These are phyloP conservation scores for Canariomyces notabilis DNA, from an alignment of 2,329 filamentous ascomycete species.

Conservation along the genomic window DNA sequence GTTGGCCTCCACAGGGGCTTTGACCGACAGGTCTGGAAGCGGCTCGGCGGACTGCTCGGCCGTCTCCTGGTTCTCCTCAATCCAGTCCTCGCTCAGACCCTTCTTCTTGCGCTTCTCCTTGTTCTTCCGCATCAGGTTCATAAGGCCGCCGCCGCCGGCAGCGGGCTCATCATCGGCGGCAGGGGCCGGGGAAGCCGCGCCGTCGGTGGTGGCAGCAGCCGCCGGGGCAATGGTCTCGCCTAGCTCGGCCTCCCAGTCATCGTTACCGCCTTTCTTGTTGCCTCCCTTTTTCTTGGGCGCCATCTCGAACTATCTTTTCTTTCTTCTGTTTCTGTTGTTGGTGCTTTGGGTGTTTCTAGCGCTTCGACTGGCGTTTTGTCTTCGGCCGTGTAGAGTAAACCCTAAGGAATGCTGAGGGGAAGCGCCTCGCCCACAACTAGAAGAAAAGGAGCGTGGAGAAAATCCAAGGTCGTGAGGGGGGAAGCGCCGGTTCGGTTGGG, in stretches of 20 bases:
- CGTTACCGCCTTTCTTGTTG: constrained; percentile 68
- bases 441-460: constrained; percentile 1
- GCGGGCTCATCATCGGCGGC: constrained; percentile 50
- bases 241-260: constrained; percentile 93
- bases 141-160: constrained; percentile 60
- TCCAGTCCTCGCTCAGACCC: constrained; percentile 66
- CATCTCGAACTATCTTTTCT: constrained; percentile 50
- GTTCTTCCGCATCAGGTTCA: constrained; percentile 77
- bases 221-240: constrained; percentile 69
- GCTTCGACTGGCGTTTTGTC: neutral
- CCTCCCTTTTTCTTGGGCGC: constrained; percentile 83
- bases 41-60: constrained; percentile 38
- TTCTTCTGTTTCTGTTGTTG: neutral
- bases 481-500: neutral
- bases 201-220: constrained; percentile 47
- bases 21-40: constrained; percentile 50
- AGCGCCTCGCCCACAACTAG: neutral
- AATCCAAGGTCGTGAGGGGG: neutral
- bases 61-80: constrained; percentile 60
- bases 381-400: neutral
- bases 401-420: constrained; percentile 1
- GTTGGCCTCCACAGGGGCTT: constrained; percentile 74
- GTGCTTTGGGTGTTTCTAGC: neutral
- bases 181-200: constrained; percentile 46
- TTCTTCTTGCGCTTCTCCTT: constrained; percentile 89